Evolutionary conservation across 768 basidiomycete species (phyloP).

Genomic region (Naganishia vishniacii): DNA sequence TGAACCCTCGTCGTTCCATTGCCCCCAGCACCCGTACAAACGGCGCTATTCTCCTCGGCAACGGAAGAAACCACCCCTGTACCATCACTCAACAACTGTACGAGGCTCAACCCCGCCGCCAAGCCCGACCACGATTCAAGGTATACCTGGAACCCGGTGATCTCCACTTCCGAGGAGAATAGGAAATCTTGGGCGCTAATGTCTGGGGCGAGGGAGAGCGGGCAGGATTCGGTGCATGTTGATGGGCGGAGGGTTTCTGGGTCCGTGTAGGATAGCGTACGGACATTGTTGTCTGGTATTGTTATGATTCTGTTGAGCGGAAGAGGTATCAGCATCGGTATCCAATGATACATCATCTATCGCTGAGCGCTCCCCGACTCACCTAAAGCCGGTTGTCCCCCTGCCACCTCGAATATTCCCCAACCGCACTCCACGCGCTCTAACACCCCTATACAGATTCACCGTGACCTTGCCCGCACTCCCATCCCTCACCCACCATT

Average conservation of each 20-base stretch:
- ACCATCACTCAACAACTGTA: slow-evolving; percentile 80
- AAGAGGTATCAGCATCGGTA: neutral
- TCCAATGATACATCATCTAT: neutral
- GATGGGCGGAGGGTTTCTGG: slow-evolving; percentile 65
- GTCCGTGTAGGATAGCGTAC: slow-evolving; percentile 70
- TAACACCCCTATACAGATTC: slow-evolving; percentile 66
- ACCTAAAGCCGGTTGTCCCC: slow-evolving; percentile 87
- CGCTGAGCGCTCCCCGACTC: slow-evolving; percentile 35
- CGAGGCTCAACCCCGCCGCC: slow-evolving; percentile 74
- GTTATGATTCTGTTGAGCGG: slow-evolving; percentile 63
- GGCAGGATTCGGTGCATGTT: slow-evolving; percentile 74
- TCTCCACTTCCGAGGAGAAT: slow-evolving; percentile 56
- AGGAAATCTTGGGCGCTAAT: slow-evolving; percentile 90
- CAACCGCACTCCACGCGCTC: slow-evolving; percentile 72
- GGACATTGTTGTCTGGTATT: slow-evolving; percentile 80
- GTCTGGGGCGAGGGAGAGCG: slow-evolving; percentile 59
- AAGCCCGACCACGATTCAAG: slow-evolving; percentile 69
- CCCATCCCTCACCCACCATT: slow-evolving; percentile 79
- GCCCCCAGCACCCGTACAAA: slow-evolving; percentile 31
- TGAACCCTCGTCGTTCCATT: slow-evolving; percentile 55
- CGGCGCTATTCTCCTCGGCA: slow-evolving; percentile 27
- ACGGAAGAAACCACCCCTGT: slow-evolving; percentile 30
- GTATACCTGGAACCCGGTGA: slow-evolving; percentile 85
- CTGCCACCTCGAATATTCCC: slow-evolving; percentile 74
- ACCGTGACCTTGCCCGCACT: slow-evolving; percentile 68